Evolutionary conservation across 2,329 filamentous ascomycete genomes (phyloP), one percentile per base, ranked within the genome.

Genomic region (Arthroderma uncinatum): DNA sequence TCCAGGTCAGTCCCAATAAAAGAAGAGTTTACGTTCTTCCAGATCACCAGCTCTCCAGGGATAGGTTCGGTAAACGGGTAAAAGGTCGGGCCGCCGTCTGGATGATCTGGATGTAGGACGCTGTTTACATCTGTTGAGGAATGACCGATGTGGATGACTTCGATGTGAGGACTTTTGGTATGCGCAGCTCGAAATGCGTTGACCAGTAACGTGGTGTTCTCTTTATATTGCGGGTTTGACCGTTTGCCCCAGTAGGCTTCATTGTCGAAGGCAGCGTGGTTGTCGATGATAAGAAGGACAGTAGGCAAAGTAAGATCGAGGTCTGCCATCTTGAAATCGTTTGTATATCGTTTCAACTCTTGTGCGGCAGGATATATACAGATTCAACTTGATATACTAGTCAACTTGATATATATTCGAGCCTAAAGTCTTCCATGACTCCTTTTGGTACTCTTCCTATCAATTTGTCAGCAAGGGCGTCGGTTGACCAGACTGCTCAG

Each of bases 251-350:
- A 76, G 62, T 71, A 65, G 2, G 69, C 68, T 53, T 65, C 67
- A 36, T 74, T 65, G 14, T 61, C 64, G 63, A 79, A 75, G 47
- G 63, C 75, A 23, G 69, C 63, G 64, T 78, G 76, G 39, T 76
- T 72, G 64, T 79, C 76, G 55, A 79, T 76, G 9, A 79, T 64
- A 54, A 79, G 67, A 34, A 79, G 67, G 4, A 73, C 74, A 0
- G 75, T 76, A 28, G 66, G 70, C 3, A 60, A 53, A 30, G 56
- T 19, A 14, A 40, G 36, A 30, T 48, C 33, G 12, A 57, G 44
- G 19, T 42, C 33, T 33, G 52, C 33, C 52, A 54, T 54, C 6
- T 50, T 33, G 47, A 5, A 12, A 34, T 12, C 33, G 33, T 34
- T 34, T 34, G 12, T 12, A 34, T 6, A 12, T 34, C 33, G 33